phyloP scores from a whole-genome alignment of 257 asterid species.

The Linderniella brevidens region DNA sequence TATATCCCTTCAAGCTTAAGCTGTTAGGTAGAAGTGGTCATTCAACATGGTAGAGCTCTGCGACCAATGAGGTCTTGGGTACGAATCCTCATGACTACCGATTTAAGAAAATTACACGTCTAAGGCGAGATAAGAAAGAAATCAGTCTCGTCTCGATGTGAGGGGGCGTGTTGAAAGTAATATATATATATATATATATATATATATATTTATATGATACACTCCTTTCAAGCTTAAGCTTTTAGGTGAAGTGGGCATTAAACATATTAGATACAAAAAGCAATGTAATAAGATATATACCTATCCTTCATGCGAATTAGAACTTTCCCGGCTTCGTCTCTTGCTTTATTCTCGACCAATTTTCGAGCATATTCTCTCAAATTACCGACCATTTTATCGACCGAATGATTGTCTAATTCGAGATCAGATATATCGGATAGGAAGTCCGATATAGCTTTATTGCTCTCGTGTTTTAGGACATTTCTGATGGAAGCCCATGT shows the following conservation, averaged over 20 bases:
- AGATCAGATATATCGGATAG: slow-evolving; percentile 62
- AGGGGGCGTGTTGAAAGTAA: too few relatives aligned
- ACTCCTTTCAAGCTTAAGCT: too few relatives aligned
- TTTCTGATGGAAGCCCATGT: slow-evolving; percentile 89
- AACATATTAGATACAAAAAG: slow-evolving; percentile 3
- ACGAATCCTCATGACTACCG: too few relatives aligned
- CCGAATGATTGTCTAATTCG: slow-evolving; percentile 59
- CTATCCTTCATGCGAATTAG: slow-evolving; percentile 92
- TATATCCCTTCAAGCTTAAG: too few relatives aligned
- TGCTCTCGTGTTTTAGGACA: slow-evolving; percentile 54
- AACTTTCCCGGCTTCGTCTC: slow-evolving; percentile 92
- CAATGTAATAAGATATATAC: slow-evolving; percentile 14
- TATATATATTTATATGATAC: too few relatives aligned
- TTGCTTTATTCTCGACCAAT: slow-evolving; percentile 76
- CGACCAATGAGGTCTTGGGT: too few relatives aligned
- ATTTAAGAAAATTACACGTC: too few relatives aligned
- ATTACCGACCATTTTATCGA: slow-evolving; percentile 40
- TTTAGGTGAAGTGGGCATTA: slow-evolving; percentile 14
- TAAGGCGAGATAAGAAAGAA: too few relatives aligned
- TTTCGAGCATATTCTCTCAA: slow-evolving; percentile 64
- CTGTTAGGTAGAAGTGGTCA: too few relatives aligned
- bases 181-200: too few relatives aligned
- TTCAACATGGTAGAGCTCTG: too few relatives aligned
- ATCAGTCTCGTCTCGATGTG: too few relatives aligned
- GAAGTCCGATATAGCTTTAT: slow-evolving; percentile 39